Evolutionary conservation across 202 grass and related monocot genomes (phyloP).

Genomic region (Eragrostis tef): DNA sequence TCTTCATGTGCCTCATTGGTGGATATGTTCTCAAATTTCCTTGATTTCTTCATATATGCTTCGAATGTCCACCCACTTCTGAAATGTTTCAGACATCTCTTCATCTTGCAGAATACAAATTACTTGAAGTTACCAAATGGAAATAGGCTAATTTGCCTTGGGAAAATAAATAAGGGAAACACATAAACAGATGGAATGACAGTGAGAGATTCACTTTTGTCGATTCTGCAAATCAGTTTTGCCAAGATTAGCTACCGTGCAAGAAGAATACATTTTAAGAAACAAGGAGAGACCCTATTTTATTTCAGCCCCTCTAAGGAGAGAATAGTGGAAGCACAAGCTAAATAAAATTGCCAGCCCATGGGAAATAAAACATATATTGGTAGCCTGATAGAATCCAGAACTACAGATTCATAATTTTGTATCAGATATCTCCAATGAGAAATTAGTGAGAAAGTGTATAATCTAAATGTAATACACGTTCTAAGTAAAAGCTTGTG

Average conservation of each 20-base stretch:
- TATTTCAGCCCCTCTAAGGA: neutral
- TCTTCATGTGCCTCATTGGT: constrained; percentile 3
- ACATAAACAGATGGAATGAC: neutral
- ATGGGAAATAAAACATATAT: neutral
- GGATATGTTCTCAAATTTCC: too few relatives aligned
- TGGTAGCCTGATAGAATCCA: neutral
- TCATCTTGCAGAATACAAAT: constrained; percentile 11
- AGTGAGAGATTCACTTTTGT: too few relatives aligned
- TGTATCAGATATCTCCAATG: neutral
- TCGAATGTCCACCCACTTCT: neutral
- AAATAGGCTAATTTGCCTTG: neutral
- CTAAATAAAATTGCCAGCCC: neutral
- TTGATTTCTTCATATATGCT: too few relatives aligned
- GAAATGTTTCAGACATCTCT: neutral
- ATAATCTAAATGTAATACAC: neutral
- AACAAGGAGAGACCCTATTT: neutral
- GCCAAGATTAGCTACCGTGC: too few relatives aligned
- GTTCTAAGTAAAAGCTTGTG: neutral
- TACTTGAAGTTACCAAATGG: neutral
- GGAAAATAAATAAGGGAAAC: neutral
- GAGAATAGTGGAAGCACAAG: neutral
- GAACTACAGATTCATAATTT: neutral
- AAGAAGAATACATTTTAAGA: neutral
- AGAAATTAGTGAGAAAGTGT: neutral
- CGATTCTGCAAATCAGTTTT: too few relatives aligned